A percentile compares a stretch with the other conserved stretches of the same genome.
phyloP scores from a whole-genome alignment of 805 yeast genomes.

The Candida schatavii region DNA sequence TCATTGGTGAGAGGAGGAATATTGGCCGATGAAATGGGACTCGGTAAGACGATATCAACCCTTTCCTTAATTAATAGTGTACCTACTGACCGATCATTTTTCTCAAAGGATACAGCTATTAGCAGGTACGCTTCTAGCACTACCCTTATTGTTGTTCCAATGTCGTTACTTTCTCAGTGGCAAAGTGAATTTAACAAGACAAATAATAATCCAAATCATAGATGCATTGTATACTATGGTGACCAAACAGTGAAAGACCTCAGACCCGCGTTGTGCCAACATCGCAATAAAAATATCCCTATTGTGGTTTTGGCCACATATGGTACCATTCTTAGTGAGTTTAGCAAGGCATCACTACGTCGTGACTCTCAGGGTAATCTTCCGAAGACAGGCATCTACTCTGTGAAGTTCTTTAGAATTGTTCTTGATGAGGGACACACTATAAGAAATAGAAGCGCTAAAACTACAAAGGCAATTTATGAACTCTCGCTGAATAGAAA shows the following conservation, averaged over 20 bases:
- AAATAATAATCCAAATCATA: slow-evolving; percentile 40
- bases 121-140: slow-evolving; percentile 61
- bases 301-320: slow-evolving; percentile 78
- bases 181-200: slow-evolving; percentile 70
- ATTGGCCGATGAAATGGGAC: slow-evolving; percentile 94
- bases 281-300: slow-evolving; percentile 45
- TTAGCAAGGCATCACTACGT: slow-evolving; percentile 35
- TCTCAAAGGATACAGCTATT: slow-evolving; percentile 9
- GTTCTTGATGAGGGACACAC: slow-evolving; percentile 90
- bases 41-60: slow-evolving; percentile 89
- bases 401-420: slow-evolving; percentile 71
- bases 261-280: slow-evolving; percentile 38
- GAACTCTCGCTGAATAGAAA: slow-evolving; percentile 61
- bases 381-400: slow-evolving; percentile 55
- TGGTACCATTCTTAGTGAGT: slow-evolving; percentile 82
- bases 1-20: slow-evolving; percentile 76
- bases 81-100: slow-evolving; percentile 47
- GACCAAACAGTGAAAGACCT: slow-evolving; percentile 53
- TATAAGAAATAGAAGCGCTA: slow-evolving; percentile 74
- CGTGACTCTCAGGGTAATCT: slow-evolving; percentile 19
- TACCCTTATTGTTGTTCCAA: slow-evolving; percentile 82
- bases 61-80: slow-evolving; percentile 67
- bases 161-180: slow-evolving; percentile 93
- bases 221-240: slow-evolving; percentile 74
- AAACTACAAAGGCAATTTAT: slow-evolving; percentile 75